Base-by-base conservation (phyloP, 148 eudicot species). In the Nepenthes gracilis region DNA sequence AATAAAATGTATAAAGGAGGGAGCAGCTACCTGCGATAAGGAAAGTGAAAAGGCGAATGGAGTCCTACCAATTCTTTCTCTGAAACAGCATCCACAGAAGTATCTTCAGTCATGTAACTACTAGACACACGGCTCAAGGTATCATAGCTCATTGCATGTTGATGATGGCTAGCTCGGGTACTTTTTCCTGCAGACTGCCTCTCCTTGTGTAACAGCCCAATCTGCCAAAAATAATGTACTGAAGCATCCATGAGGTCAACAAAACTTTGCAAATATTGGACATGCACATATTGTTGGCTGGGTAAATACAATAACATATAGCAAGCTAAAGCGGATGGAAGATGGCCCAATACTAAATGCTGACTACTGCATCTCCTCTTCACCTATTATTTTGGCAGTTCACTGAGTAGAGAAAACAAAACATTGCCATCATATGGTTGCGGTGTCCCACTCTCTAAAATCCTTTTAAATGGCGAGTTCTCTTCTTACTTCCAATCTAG, bases 51-150 rank as follows among this genome's bases (percentile, higher is more conserved):
- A 1, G 23, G 7, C 33, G 1, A 35, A 13, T 36, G 5, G 45
- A 36, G 23, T 12, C 64, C 36, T 76, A 93, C 99, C 92, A 81
- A 69, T 70, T 93, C 99, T 74, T 93, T 93, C 78, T 93, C 99
- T 47, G 99, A 80, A 55, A 80, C 74, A 59, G 99, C 96, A 81
- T 93, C 95, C 40, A 86, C 83, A 65, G 71, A 55, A 51, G 68
- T 66, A 57, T 70, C 89, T 67, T 81, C 81, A 43, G 73, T 64
- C 70, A 63, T 64, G 9, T 75, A 70, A 57, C 63, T 67, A 71
- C 78, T 70, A 11, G 96, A 70, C 43, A 84, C 62, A 40, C 75
- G 77, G 72, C 70, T 69, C 59, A 80, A 43, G 52, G 74, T 67
- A 70, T 83, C 83, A 64, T 74, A 82, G 5, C 73, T 73, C 55